These are phyloP conservation scores for Aureobasidium sp. DNA, from an alignment of 2,329 filamentous ascomycete species.

Conservation along the genomic window DNA sequence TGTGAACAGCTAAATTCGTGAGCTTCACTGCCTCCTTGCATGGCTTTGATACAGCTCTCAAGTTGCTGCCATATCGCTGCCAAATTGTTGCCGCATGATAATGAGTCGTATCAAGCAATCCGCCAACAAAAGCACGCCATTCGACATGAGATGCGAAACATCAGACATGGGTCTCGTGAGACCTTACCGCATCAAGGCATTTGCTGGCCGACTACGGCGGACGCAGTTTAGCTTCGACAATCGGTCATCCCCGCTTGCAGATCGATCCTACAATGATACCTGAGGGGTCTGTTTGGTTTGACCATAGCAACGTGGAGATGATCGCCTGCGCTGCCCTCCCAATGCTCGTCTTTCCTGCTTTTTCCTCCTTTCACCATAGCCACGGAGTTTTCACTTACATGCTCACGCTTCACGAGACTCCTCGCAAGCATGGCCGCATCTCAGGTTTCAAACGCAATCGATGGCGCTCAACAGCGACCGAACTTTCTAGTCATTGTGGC, in stretches of 20 bases:
- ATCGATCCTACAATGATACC: constrained; percentile 5
- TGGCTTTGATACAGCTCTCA: neutral
- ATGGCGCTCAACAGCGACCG: constrained; percentile 38
- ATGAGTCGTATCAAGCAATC: neutral
- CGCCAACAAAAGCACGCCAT: neutral
- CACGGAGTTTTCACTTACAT: constrained; percentile 16
- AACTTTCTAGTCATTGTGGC: constrained; percentile 56
- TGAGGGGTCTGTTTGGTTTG: neutral
- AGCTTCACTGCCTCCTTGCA: neutral
- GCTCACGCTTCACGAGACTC: constrained; percentile 17
- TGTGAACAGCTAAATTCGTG: neutral
- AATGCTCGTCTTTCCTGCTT: neutral
- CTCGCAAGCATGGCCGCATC: constrained; percentile 25
- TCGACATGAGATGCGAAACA: neutral
- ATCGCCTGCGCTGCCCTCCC: neutral
- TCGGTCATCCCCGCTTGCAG: constrained; percentile 1
- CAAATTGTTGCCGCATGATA: neutral
- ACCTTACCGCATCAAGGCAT: neutral
- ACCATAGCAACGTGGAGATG: neutral
- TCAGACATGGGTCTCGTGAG: constrained; percentile 1
- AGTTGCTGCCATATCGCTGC: neutral
- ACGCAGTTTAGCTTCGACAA: neutral
- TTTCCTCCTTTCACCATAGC: neutral
- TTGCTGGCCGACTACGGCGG: neutral
- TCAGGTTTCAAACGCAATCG: constrained; percentile 26